Evolutionary conservation across 1,139 yeast genomes (phyloP), one percentile per base, ranked within the genome.

Genomic region (Magnusiomyces ingens): DNA sequence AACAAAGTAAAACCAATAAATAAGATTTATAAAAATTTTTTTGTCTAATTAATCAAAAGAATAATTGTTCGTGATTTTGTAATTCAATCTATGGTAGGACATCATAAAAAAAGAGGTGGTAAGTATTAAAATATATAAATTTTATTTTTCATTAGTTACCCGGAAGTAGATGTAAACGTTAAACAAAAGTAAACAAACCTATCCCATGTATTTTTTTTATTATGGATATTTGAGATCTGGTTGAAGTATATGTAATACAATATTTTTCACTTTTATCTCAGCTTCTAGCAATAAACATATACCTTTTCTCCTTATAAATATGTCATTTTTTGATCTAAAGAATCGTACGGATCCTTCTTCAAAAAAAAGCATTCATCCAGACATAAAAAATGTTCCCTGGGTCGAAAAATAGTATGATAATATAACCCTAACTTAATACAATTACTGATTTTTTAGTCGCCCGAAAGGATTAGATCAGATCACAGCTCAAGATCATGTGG

Each of bases 401-500:
- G 88, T 84, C 21, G 91, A 84, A 64, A 84, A 84, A 73, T 84
- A 84, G 77, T 74, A 65, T 48, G 77, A 68, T 19, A 11, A 2
- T 43, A 21, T 45, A 21, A 37, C 32, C 36, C 10, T 46, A 21
- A 32, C 19, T 41, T 15, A 42, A 37, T n/a, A 12, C 22, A 37
- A 41, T 44, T 17, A 51, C 22, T 49, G 37, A 15, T 12, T 17
- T 45, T n/a, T 15, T 36, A 74, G 78, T 65, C 83, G 95, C 52
- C 99, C 99, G 2, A 84, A 81, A 66, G 80, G 78, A 48, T 75
- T 93, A 51, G 85, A 81, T 60, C 98, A 93, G 60, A 89, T 93
- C 29, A 78, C 97, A 2, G 88, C 98, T 0, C 99, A 93, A 66
- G 94, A 85, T 52, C 93, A 89, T 62, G 90, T 98, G 0, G 87